Conservation (phyloP, 2,329 filamentous ascomycete species). For the Fusarium sp. region DNA sequence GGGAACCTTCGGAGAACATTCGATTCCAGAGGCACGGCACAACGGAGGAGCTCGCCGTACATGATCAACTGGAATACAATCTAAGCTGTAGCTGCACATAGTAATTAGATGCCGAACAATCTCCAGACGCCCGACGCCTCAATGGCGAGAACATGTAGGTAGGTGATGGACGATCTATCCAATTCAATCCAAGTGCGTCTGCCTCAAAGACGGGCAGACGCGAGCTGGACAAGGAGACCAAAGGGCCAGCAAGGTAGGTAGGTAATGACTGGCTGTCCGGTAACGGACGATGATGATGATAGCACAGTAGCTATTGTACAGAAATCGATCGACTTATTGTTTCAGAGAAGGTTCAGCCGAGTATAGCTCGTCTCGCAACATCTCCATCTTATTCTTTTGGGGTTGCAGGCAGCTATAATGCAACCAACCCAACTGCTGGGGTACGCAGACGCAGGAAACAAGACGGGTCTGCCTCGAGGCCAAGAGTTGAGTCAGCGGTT, state of each 20-base stretch:
- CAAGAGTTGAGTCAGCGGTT: conserved; percentile 3
- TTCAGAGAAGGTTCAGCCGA: conserved; percentile 7
- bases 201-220: conserved; percentile 4
- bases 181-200: conserved; percentile 14
- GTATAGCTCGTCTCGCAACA: conserved; percentile 1
- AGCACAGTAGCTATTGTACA: conserved; percentile 24
- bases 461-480: neutral
- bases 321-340: conserved; percentile 1
- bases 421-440: no score
- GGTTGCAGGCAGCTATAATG: neutral
- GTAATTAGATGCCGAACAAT: conserved; percentile 37
- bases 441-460: neutral
- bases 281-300: conserved; percentile 1
- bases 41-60: conserved; percentile 35
- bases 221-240: conserved; percentile 7
- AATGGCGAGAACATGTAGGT: conserved; percentile 8
- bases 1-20: conserved; percentile 27
- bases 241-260: conserved; percentile 1
- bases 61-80: conserved; percentile 29
- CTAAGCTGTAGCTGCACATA: conserved; percentile 22
- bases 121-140: conserved; percentile 32
- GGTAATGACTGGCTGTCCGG: neutral
- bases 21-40: conserved; percentile 27
- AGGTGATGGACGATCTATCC: conserved; percentile 2
- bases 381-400: conserved; percentile 15